Base-by-base conservation (phyloP, 1,284 basidiomycete species). In the Cryptococcus depauperatus region DNA sequence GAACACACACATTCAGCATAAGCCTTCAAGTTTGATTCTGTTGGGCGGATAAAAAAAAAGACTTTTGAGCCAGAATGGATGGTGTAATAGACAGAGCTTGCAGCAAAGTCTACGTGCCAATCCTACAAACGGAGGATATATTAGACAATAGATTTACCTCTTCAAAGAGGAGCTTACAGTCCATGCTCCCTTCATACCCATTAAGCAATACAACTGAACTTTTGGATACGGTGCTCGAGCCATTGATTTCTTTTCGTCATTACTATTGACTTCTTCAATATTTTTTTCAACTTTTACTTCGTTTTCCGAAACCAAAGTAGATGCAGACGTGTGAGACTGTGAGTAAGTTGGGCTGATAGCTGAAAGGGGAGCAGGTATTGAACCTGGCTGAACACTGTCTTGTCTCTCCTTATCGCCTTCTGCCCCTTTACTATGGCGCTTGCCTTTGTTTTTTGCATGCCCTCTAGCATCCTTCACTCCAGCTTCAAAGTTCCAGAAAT, bases 101-200 rank as follows among this genome's bases (percentile, higher is more conserved):
- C 91, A 14, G 91, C 91, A 66, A 96, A 95, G 70, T 96, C 92
- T 50, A 95, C 76, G 63, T 96, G 91, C 92, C 90, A 95, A 62
- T 95, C 90, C 87, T 89, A 58, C 5, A 29, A 9, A 5, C 37
- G 27, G n/a, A n/a, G n/a, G 41, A 41, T 5, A 10, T 19, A 13
- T 11, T 3, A 10, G n/a, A 11, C 29, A 30, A 30, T n/a, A n/a
- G n/a, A 30, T 30, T 11, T 11, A 30, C n/a, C 29, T 29, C 28
- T 29, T n/a, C 1, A 29, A 11, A 71, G 6, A 19, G 22, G 4
- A 13, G 25, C 80, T 64, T 55, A 88, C 91, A 50, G 93, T 96
- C 87, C 91, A 95, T 27, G 65, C 62, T 9, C 68, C 69, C 46
- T 61, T 64, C 56, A 65, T 66, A 7, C 67, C 68, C 89, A 89